Conservation (phyloP, 2,329 filamentous ascomycete genomes). For the Pseudocercospora vitis region DNA sequence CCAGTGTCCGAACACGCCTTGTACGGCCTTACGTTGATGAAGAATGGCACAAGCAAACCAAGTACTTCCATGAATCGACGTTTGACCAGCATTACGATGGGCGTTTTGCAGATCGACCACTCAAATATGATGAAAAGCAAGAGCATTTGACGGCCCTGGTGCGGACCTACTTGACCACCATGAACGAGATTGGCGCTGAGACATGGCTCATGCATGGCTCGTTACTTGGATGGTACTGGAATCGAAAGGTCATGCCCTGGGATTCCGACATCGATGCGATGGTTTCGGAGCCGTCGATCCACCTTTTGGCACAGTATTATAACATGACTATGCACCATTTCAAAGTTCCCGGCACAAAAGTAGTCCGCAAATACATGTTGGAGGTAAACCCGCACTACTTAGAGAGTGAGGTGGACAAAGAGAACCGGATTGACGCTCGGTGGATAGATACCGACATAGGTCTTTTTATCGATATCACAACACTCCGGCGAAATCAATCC, state of each 20-base stretch:
- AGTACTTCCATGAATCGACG: constrained; percentile 54
- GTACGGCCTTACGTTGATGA: constrained; percentile 24
- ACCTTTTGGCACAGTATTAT: constrained; percentile 59
- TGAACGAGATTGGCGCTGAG: constrained; percentile 57
- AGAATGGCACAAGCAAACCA: constrained; percentile 43
- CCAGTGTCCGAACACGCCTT: constrained; percentile 46
- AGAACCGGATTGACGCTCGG: constrained; percentile 60
- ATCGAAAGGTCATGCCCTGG: constrained; percentile 61
- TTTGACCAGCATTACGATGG: constrained; percentile 60
- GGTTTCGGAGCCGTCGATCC: constrained; percentile 55
- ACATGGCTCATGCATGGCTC: constrained; percentile 66
- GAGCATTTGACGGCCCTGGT: constrained; percentile 54
- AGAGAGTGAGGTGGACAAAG: constrained; percentile 45
- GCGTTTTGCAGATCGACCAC: constrained; percentile 51
- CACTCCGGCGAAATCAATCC: constrained; percentile 51
- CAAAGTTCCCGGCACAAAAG: constrained; percentile 28
- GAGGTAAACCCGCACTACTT: constrained; percentile 61
- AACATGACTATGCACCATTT: constrained; percentile 61
- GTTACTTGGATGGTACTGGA: constrained; percentile 64
- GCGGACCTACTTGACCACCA: constrained; percentile 57
- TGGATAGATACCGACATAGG: constrained; percentile 62
- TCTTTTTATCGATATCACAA: constrained; percentile 63
- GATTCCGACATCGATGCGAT: constrained; percentile 62
- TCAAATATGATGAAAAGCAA: constrained; percentile 50
- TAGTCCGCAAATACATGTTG: constrained; percentile 49